phyloP scores from a whole-genome alignment of 208 protist species.

The Leishmania arabica region DNA sequence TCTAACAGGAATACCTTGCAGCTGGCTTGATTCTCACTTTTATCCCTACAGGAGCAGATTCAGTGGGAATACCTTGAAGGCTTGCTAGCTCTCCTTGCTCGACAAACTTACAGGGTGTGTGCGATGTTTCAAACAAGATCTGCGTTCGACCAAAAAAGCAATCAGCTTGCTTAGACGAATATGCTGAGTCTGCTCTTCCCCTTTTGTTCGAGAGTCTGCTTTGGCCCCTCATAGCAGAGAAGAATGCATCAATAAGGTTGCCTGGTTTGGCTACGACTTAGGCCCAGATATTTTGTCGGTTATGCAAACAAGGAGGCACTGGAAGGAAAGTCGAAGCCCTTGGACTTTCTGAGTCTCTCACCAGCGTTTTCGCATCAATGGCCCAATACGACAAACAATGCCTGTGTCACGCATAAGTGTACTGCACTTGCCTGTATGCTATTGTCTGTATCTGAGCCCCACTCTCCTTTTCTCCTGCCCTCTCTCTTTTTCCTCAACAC shows the following conservation, averaged over 20 bases:
- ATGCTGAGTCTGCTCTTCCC: neutral
- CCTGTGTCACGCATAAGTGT: neutral
- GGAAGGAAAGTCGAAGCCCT: neutral
- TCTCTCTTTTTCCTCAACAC: neutral
- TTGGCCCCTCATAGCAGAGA: neutral
- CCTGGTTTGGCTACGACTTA: neutral
- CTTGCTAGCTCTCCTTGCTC: neutral
- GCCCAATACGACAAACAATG: neutral
- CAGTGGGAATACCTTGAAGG: neutral
- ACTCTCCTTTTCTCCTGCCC: neutral
- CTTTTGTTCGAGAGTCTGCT: neutral
- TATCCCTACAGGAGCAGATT: neutral
- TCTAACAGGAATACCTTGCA: neutral
- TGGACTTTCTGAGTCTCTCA: neutral
- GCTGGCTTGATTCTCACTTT: neutral
- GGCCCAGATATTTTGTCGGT: neutral
- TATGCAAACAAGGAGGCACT: neutral
- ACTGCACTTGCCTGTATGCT: neutral
- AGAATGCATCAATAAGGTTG: neutral
- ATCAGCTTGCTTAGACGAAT: neutral
- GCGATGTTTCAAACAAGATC: neutral
- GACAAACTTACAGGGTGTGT: too few species aligned
- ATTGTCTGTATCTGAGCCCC: neutral
- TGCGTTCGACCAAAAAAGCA: too few species aligned
- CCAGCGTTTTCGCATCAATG: neutral